Conservation (phyloP, 129 eudicot species). For the Saposhnikovia divaricata region DNA sequence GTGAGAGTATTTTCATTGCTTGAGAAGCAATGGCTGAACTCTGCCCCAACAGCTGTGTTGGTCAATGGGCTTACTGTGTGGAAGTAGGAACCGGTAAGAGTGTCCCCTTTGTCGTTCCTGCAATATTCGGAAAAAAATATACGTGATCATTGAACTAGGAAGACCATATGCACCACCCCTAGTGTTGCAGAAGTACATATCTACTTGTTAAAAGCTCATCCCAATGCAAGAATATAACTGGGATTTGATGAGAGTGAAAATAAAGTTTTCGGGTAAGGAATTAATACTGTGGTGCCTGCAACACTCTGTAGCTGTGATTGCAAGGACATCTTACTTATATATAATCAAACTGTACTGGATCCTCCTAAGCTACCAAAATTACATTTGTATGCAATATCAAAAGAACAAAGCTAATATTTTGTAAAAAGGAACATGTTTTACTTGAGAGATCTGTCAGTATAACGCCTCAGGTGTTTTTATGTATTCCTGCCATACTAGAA, state of each 20-base stretch:
- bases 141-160: slow-evolving; percentile 6
- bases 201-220: neutral
- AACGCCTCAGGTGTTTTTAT: neutral
- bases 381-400: too few species aligned
- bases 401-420: too few species aligned
- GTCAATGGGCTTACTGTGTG: slow-evolving; percentile 73
- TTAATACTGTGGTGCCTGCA: neutral
- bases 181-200: neutral
- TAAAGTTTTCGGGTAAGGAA: neutral
- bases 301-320: neutral
- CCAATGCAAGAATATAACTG: neutral
- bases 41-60: slow-evolving; percentile 84
- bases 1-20: slow-evolving; percentile 72
- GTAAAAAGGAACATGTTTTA: too few species aligned
- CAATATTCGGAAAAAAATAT: neutral
- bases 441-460: neutral
- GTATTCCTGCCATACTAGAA: too few species aligned
- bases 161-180: neutral
- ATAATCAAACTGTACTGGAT: too few species aligned
- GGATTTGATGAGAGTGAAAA: neutral
- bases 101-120: slow-evolving; percentile 75
- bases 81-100: slow-evolving; percentile 62
- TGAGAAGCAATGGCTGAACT: slow-evolving; percentile 73
- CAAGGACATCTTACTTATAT: too few species aligned
- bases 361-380: too few species aligned